These are phyloP conservation scores for Camelina laxa DNA, from an alignment of 345 rosid species.

Conservation along the genomic window DNA sequence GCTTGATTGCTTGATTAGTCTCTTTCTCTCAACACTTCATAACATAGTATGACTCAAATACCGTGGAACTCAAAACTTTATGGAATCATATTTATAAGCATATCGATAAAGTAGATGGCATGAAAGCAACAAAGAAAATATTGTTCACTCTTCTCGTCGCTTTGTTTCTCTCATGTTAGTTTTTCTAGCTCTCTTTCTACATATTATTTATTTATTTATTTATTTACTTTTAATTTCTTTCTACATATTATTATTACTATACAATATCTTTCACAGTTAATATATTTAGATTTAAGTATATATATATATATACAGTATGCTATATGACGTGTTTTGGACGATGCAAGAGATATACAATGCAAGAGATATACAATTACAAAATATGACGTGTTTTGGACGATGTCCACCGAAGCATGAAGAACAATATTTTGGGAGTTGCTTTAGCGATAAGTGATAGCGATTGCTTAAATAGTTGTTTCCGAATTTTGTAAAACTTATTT, in stretches of 20 bases:
- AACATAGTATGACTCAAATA: background rate
- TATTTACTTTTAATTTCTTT: too few species aligned
- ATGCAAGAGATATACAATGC: too few species aligned
- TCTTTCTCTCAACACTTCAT: too few species aligned
- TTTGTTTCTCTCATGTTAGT: background rate
- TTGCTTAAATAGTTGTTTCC: conserved; percentile 17
- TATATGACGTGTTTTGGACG: too few species aligned
- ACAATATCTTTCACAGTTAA: too few species aligned
- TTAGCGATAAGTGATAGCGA: background rate
- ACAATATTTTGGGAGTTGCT: conserved; percentile 15
- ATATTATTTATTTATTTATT: too few species aligned
- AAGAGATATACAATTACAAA: background rate
- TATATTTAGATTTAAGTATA: too few species aligned
- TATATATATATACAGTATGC: too few species aligned
- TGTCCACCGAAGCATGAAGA: background rate
- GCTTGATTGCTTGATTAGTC: background rate
- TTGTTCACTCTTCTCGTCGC: background rate
- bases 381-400: background rate
- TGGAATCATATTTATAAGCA: background rate
- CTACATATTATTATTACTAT: too few species aligned
- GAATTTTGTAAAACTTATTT: too few species aligned
- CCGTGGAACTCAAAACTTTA: background rate
- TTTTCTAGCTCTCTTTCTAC: background rate
- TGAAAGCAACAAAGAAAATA: too few species aligned
- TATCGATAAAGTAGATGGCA: too few species aligned